phyloP scores from a whole-genome alignment of 1,139 yeast species.

The Nakaseomyces delphensis region DNA sequence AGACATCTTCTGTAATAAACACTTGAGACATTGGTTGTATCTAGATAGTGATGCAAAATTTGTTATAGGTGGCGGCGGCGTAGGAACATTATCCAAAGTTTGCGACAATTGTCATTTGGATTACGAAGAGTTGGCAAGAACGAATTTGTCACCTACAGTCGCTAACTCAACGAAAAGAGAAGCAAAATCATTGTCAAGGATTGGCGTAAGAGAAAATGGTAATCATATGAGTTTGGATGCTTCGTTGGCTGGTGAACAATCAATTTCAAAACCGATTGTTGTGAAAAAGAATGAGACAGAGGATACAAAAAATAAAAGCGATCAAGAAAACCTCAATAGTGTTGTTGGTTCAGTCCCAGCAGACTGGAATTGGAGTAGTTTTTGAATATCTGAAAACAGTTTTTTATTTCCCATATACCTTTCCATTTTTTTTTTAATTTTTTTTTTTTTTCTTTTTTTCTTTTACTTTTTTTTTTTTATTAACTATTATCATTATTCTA shows the following conservation, averaged over 20 bases:
- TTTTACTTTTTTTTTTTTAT: too few species aligned
- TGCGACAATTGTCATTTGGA: slow-evolving; percentile 68
- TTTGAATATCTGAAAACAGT: slow-evolving; percentile 30
- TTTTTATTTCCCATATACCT: too few species aligned
- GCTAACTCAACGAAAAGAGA: slow-evolving; percentile 5
- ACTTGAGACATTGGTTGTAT: slow-evolving; percentile 39
- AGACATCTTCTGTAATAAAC: slow-evolving; percentile 74
- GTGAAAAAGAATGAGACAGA: neutral
- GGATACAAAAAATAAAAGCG: slow-evolving; percentile 8
- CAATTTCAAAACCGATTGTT: slow-evolving; percentile 2
- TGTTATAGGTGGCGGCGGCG: slow-evolving; percentile 51
- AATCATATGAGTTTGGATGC: slow-evolving; percentile 9
- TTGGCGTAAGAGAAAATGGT: neutral
- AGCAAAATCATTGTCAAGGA: neutral
- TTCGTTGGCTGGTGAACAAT: slow-evolving; percentile 5
- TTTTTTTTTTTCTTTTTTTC: neutral
- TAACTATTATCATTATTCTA: too few species aligned
- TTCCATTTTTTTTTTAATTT: neutral
- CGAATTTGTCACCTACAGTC: slow-evolving; percentile 26
- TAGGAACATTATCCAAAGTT: slow-evolving; percentile 67
- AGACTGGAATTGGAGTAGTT: slow-evolving; percentile 76
- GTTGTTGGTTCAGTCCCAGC: slow-evolving; percentile 55
- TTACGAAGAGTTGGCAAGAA: slow-evolving; percentile 44
- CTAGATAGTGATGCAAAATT: slow-evolving; percentile 65
- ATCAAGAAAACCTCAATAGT: slow-evolving; percentile 18